Base-by-base conservation (phyloP, 2,329 filamentous ascomycete genomes). In the Uncinocarpus reesii region DNA sequence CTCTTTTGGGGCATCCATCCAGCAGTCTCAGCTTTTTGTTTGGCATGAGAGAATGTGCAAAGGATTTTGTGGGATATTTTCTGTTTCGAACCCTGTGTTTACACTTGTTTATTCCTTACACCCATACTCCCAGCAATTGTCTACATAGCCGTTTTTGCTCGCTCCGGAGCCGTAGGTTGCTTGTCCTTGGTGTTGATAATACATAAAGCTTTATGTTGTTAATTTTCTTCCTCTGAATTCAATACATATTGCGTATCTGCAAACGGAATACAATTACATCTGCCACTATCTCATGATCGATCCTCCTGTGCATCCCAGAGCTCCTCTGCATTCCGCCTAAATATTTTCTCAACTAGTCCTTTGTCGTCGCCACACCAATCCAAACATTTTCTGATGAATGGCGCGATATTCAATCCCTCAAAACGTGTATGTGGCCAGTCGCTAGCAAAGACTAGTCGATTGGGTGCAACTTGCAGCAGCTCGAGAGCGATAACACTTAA, bases 341-440 rank as follows among this genome's bases (percentile, higher is more conserved):
- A 79, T 0, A 82, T 57, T 42, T 71, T 70, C 45, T 74, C 66
- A 18, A 70, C 62, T 31, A 78, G 58, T 6, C 61, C 54, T 4
- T 66, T 62, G 46, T 73, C 65, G 1, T 66, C 63, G 1, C 64
- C 68, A 54, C 75, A 78, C 70, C 76, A 75, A 11, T 72, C 65
- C 47, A 81, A 58, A 42, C 77, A 74, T 45, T 62, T 67, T 50
- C 77, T 68, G 23, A 78, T 68, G 58, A 76, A 81, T 0, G 72
- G 73, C 40, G 60, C 65, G 18, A 80, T 75, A 56, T 81, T 72
- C 1, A 79, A 54, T 1, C 72, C 72, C 18, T 79, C 74, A 51
- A 76, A 81, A 10, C 78, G 67, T 2, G 79, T 82, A 59, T 81
- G 78, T 16, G 79, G 79, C 79, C 78, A 81, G 56, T 81, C 78